Evolutionary conservation across 805 yeast genomes (phyloP), one percentile per base, ranked within the genome.

Genomic region (Grigorovia yakushimaensis): DNA sequence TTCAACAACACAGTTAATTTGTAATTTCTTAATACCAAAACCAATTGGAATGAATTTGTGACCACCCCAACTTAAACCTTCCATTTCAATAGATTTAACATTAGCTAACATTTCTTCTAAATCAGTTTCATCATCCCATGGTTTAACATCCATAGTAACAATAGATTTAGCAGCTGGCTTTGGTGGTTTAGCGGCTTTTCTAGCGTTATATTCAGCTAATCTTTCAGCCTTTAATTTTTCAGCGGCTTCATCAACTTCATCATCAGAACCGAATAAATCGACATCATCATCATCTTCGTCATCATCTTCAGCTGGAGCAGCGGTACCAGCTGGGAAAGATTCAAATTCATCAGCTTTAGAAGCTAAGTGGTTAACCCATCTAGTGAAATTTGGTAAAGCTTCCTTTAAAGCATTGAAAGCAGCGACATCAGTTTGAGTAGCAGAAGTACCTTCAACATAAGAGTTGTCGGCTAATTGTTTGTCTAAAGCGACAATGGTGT

Each of bases 41-140:
- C 98, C 99, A 66, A 93, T 94, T 69, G 96, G 93, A 63, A 93
- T 78, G 77, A 82, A 88, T 76, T 84, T 89, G 80, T 77, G 83
- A 66, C 89, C 96, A 86, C 99, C 99, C 98, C 98, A 93, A 58
- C 72, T 73, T 68, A 93, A 82, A 82, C 99, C 99, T 42, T 93
- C 98, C 75, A 72, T 72, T 70, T 81, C 86, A 62, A 91, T 73
- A 61, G 78, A 67, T 81, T 88, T 89, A 67, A 88, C 96, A 73
- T 81, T 79, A 54, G 84, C 89, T 61, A 87, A 72, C 75, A 93
- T 69, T 72, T 82, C 83, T 54, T 93, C 95, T 69, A 93, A 78
- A 69, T 91, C 83, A 62, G 99, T 93, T 80, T 93, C 98, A 68
- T 93, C 98, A 74, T 93, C 98, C 99, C 99, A 93, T 76, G 97